Evolutionary conservation across 2,329 filamentous ascomycete genomes (phyloP), one percentile per base, ranked within the genome.

Genomic region (Pezicula radicicola): DNA sequence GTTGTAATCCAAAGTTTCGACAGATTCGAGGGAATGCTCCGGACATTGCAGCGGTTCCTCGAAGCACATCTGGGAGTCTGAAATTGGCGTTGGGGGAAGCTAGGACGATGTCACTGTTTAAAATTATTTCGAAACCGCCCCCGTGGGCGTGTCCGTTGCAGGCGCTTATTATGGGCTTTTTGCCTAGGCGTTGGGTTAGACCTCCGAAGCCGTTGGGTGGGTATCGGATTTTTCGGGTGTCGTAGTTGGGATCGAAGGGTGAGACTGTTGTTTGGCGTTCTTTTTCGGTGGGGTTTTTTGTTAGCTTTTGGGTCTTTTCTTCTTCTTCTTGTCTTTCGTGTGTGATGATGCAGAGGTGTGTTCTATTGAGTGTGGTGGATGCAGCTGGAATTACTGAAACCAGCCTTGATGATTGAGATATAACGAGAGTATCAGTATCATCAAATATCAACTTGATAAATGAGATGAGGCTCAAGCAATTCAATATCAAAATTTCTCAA

Each of bases 141-240:
- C 80, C 80, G 44, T 81, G 68, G 1, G 78, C 78, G 54, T 77
- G 73, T 0, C 80, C 80, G 65, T 83, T 84, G 3, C 83, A 78
- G 2, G 80, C 80, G 8, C 78, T 79, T 62, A 84, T 79, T 43
- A 84, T 72, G 1, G 80, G 80, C 65, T 84, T 84, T 70, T 81
- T 83, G 1, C 83, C 83, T 12, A 66, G 66, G 12, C 83, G 71
- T 39, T 77, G 70, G 39, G 77, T 80, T 13, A 87, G 63, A 0
- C 80, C 83, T 36, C 71, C 75, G 60, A 83, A 81, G 0, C 81
- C 82, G 1, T 68, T 68, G 2, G 69, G 50, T 1, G 77, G 76
- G 55, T 75, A 75, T 16, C 4, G 25, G 4, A 2, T 12, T 7
- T 21, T 28, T 8, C 42, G 42, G 9, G 6, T 15, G 21, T 27